phyloP scores from a whole-genome alignment of 108 stramenopile species.

The Cyclotella atomus region DNA sequence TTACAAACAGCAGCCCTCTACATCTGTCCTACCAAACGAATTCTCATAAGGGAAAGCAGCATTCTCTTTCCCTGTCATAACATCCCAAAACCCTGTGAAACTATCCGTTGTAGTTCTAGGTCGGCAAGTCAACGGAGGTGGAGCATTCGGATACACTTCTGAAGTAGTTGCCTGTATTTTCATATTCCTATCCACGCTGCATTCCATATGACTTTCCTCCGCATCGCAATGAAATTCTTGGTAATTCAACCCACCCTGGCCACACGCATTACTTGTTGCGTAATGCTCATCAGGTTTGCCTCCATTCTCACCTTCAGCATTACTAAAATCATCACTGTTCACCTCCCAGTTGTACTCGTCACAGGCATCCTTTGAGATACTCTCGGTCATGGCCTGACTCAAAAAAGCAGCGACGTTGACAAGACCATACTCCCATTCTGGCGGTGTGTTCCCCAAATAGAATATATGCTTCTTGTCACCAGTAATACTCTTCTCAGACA shows the following conservation, averaged over 20 bases:
- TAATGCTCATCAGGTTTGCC: slow-evolving; percentile 16
- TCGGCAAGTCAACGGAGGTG: slow-evolving; percentile 42
- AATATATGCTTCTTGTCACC: slow-evolving; percentile 6
- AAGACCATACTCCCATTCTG: slow-evolving; percentile 33
- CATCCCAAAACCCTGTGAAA: slow-evolving; percentile 52
- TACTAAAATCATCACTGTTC: slow-evolving; percentile 22
- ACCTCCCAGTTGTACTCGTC: slow-evolving; percentile 33
- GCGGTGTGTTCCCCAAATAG: slow-evolving; percentile 10
- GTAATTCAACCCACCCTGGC: slow-evolving; percentile 45
- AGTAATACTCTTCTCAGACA: slow-evolving; percentile 8
- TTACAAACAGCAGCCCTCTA: slow-evolving; percentile 55
- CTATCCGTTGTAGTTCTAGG: slow-evolving; percentile 28
- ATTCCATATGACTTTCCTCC: slow-evolving; percentile 49
- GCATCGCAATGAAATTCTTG: slow-evolving; percentile 33
- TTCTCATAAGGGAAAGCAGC: slow-evolving; percentile 35
- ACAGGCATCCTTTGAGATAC: slow-evolving; percentile 43
- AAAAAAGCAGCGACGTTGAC: slow-evolving; percentile 34
- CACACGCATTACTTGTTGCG: slow-evolving; percentile 50
- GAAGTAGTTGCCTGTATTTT: slow-evolving; percentile 36
- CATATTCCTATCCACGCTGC: slow-evolving; percentile 43
- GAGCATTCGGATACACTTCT: slow-evolving; percentile 33
- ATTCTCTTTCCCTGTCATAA: slow-evolving; percentile 16
- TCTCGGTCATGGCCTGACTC: slow-evolving; percentile 47
- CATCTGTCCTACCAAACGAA: slow-evolving; percentile 44
- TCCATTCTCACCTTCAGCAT: not conserved